Evolutionary conservation across 225 moss, liverwort and hornwort species (phyloP).

Genomic region (Neckera pumila): DNA sequence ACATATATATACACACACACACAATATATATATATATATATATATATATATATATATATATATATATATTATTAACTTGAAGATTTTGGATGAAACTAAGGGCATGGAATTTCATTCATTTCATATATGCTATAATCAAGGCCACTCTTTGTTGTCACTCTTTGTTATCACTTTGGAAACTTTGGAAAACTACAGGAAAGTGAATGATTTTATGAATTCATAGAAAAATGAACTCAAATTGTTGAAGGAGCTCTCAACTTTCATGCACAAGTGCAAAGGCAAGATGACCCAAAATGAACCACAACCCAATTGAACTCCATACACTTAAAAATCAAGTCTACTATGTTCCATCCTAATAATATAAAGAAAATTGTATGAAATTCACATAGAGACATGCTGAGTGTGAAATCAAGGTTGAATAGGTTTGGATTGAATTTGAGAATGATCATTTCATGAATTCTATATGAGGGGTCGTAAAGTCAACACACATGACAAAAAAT

Average conservation of each 20-base stretch:
- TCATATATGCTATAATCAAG: neutral
- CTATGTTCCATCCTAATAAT: neutral
- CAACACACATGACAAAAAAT: neutral
- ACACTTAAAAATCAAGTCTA: neutral
- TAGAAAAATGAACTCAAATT: neutral
- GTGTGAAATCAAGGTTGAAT: neutral
- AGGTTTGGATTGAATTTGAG: neutral
- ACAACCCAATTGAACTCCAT: rapidly evolving
- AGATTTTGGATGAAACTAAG: neutral
- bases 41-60: no score
- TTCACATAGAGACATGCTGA: neutral
- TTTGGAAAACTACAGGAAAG: neutral
- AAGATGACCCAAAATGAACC: neutral
- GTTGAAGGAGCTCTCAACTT: neutral
- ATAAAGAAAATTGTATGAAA: neutral
- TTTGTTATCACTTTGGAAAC: no score
- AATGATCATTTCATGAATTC: neutral
- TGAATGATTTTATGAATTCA: neutral
- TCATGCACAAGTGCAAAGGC: neutral
- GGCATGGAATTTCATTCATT: neutral
- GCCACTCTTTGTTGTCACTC: neutral
- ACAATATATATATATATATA: no score
- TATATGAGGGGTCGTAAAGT: neutral
- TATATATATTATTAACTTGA: neutral
- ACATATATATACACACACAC: no score